These are phyloP conservation scores for Irpex lacteus DNA, from an alignment of 1,284 basidiomycete species.

Conservation along the genomic window DNA sequence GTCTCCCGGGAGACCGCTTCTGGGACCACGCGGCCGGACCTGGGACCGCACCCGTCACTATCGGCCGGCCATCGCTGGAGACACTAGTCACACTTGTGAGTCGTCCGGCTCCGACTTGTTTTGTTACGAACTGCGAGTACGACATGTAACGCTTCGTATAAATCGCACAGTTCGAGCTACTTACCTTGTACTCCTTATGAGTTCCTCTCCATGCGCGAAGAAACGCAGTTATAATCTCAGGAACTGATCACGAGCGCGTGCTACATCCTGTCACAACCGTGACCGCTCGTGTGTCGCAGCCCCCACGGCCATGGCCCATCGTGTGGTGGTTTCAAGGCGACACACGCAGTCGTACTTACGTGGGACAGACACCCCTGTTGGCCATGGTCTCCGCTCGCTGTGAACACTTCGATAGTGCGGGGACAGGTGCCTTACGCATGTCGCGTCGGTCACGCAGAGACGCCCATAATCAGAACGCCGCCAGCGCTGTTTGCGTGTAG, in stretches of 20 bases:
- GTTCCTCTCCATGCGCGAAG: neutral
- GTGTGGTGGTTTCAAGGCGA: neutral
- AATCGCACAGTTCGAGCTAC: too few species aligned
- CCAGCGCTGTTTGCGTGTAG: neutral
- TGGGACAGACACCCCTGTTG: neutral
- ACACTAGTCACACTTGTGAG: neutral
- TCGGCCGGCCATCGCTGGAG: neutral
- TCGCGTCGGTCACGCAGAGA: neutral
- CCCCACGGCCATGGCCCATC: neutral
- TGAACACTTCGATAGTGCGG: neutral
- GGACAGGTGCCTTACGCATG: neutral
- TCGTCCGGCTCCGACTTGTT: neutral
- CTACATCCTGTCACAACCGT: neutral
- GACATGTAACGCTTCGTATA: neutral
- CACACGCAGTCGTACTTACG: neutral
- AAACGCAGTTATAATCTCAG: too few species aligned
- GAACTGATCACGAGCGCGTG: neutral
- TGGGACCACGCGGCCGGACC: neutral
- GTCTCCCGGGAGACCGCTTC: neutral
- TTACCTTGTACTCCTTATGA: neutral
- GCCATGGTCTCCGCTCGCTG: neutral
- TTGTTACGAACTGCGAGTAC: neutral
- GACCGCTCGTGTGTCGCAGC: neutral
- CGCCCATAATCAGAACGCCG: neutral
- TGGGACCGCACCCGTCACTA: neutral